These are phyloP conservation scores for Ceratobasidium sp. DNA, from an alignment of 1,284 basidiomycete genomes.

Conservation along the genomic window DNA sequence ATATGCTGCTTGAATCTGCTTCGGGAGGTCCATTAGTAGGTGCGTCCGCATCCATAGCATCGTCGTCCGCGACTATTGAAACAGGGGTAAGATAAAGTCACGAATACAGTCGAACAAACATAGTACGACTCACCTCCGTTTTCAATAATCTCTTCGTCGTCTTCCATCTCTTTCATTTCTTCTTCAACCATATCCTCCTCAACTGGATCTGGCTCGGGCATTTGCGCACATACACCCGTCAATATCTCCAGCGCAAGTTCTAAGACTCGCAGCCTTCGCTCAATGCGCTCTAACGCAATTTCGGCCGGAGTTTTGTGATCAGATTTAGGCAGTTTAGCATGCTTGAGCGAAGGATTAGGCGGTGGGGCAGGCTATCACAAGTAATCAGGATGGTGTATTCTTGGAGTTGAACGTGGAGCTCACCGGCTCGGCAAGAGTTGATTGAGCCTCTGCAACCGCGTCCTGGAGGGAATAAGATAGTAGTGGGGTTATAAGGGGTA, in stretches of 20 bases:
- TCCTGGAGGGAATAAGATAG: conserved; percentile 74
- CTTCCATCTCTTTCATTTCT: conserved; percentile 51
- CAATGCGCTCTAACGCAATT: conserved; percentile 78
- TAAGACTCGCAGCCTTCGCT: conserved; percentile 77
- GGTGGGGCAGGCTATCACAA: conserved; percentile 7
- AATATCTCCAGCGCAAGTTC: conserved; percentile 87
- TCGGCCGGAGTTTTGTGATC: conserved; percentile 81
- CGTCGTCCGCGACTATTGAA: conserved; percentile 56
- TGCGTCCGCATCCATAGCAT: conserved; percentile 55
- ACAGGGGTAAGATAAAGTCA: conserved; percentile 11
- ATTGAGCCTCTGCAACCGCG: conserved; percentile 59
- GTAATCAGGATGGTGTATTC: background rate
- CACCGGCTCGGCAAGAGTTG: conserved; percentile 28
- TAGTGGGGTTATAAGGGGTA: conserved; percentile 79
- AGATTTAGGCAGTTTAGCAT: conserved; percentile 65
- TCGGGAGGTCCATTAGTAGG: conserved; percentile 53
- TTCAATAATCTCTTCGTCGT: conserved; percentile 38
- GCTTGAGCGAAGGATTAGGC: conserved; percentile 25
- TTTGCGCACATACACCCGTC: conserved; percentile 86
- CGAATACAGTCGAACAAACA: background rate
- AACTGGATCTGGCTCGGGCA: conserved; percentile 75
- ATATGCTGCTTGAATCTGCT: conserved; percentile 48
- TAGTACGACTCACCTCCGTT: conserved; percentile 3
- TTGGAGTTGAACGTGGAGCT: background rate
- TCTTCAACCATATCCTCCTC: conserved; percentile 58